These are phyloP conservation scores for Cetradonia linearis DNA, from an alignment of 495 filamentous ascomycete species.

Conservation along the genomic window DNA sequence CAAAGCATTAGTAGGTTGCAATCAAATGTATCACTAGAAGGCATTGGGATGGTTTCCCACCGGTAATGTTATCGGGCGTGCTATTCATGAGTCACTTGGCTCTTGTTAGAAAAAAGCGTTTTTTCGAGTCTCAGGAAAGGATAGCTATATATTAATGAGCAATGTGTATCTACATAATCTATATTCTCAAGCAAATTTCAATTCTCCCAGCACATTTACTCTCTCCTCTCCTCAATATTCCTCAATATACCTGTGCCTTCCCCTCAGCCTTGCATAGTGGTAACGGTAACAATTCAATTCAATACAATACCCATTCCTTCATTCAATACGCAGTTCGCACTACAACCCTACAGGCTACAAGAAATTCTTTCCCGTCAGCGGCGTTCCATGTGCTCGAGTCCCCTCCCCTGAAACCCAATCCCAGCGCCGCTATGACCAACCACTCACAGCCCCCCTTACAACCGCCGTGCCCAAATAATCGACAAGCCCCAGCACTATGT, in stretches of 20 bases:
- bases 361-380: neutral
- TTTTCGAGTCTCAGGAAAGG: neutral
- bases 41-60: neutral
- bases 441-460: too few relatives aligned
- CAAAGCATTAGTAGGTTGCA: conserved; percentile 3
- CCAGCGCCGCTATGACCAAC: too few relatives aligned
- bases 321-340: neutral
- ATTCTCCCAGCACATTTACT: neutral
- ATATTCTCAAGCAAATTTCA: neutral
- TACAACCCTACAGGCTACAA: too few relatives aligned
- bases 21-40: conserved; percentile 4
- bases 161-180: conserved; percentile 2
- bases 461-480: too few relatives aligned
- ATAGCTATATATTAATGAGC: neutral
- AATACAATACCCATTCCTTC: neutral
- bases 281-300: neutral
- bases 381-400: neutral
- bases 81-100: conserved; percentile 1
- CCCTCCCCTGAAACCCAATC: neutral
- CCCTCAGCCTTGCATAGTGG: neutral
- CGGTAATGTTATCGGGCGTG: conserved; percentile 5
- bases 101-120: neutral
- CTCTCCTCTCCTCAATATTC: neutral
- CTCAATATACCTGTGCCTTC: neutral
- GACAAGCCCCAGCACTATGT: too few relatives aligned